phyloP scores from a whole-genome alignment of 2,329 filamentous ascomycete species.

The Coleophoma cylindrospora region DNA sequence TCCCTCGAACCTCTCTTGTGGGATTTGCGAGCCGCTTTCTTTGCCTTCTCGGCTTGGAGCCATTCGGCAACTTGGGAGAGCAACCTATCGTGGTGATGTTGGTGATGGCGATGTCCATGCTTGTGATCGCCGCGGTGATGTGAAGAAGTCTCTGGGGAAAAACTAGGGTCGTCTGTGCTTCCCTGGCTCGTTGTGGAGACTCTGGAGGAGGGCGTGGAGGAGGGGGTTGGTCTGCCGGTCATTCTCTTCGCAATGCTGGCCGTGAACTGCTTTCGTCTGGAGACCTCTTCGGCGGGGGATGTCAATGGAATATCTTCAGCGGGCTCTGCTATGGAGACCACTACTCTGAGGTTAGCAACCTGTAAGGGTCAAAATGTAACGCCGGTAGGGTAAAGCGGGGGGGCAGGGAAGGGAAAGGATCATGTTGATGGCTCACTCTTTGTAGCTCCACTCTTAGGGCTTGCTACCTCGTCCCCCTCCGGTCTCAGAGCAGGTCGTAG shows the following conservation, averaged over 20 bases:
- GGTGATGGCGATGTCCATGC: constrained; percentile 22
- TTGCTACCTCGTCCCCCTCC: constrained; percentile 12
- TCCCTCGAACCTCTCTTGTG: constrained; percentile 29
- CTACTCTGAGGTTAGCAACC: constrained; percentile 8
- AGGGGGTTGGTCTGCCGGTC: constrained; percentile 5
- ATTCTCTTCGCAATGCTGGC: constrained; percentile 6
- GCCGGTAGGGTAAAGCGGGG: background rate
- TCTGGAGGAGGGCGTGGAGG: constrained; percentile 2
- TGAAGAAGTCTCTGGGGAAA: constrained; percentile 5
- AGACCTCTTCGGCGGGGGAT: constrained; percentile 11
- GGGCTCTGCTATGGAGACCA: constrained; percentile 26
- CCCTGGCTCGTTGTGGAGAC: constrained; percentile 1
- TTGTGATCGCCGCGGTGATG: constrained; percentile 3
- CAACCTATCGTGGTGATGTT: constrained; percentile 42
- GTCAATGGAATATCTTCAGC: constrained; percentile 10
- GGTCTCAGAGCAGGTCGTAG: constrained; percentile 19
- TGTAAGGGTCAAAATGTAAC: background rate
- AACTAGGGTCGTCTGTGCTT: constrained; percentile 15
- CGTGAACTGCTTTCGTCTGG: constrained; percentile 19
- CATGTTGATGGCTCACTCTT: constrained; percentile 17
- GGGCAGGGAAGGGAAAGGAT: background rate
- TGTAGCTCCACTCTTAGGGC: constrained; percentile 17
- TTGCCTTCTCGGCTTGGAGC: constrained; percentile 74
- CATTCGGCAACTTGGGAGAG: constrained; percentile 75
- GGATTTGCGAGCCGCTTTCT: constrained; percentile 52